Conservation (phyloP, 495 filamentous ascomycete species). For the Pyronema omphalodes region DNA sequence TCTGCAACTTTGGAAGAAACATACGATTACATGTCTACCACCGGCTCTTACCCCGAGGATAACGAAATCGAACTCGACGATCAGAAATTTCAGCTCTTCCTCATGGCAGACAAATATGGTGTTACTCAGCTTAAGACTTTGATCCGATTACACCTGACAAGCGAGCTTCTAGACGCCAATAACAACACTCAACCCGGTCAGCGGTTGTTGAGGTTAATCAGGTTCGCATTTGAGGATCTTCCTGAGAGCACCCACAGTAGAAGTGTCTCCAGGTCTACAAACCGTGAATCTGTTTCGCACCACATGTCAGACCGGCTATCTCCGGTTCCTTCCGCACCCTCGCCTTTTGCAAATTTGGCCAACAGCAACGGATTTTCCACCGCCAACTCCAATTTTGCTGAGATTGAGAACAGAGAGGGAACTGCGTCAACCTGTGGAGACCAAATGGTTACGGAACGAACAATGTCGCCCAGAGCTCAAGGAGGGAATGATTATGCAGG, state of each 20-base stretch:
- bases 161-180: constrained; percentile 21
- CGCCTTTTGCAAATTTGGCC: constrained; percentile 18
- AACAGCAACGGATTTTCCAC: constrained; percentile 14
- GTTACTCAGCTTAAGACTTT: constrained; percentile 24
- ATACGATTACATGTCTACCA: constrained; percentile 19
- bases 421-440: constrained; percentile 20
- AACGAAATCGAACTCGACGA: constrained; percentile 22
- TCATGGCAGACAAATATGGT: constrained; percentile 25
- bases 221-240: constrained; percentile 23
- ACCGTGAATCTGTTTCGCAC: constrained; percentile 15
- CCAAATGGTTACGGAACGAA: constrained; percentile 21
- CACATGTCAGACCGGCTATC: constrained; percentile 20
- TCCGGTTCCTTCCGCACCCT: constrained; percentile 13
- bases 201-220: constrained; percentile 19
- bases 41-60: constrained; percentile 19
- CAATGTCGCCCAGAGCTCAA: constrained; percentile 8
- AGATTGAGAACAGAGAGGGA: constrained; percentile 21
- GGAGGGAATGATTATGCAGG: constrained; percentile 5
- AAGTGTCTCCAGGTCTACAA: background rate
- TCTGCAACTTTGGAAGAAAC: constrained; percentile 19
- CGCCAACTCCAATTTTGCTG: constrained; percentile 19
- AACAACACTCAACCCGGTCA: constrained; percentile 16
- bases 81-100: constrained; percentile 23
- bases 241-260: constrained; percentile 20
- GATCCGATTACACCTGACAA: constrained; percentile 23